Conservation (phyloP, 73 alveolate genomes). For the Paramecium tetraurelia region DNA sequence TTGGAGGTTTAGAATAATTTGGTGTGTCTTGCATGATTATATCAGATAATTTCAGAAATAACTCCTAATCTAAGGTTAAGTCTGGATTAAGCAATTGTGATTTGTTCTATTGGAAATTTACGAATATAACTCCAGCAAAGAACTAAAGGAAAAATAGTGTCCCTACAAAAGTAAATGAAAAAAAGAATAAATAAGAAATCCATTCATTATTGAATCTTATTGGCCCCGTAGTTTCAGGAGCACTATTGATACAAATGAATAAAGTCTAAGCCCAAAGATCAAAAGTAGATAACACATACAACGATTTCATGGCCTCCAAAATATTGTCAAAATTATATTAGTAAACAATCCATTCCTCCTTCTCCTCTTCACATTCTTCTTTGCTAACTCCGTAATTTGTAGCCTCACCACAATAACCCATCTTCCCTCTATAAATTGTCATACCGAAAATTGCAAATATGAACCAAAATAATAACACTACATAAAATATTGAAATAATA, state of each 20-base stretch:
- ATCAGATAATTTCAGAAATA: slow-evolving; percentile 20
- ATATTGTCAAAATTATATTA: slow-evolving; percentile 22
- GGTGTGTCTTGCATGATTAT: slow-evolving; percentile 15
- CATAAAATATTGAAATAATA: slow-evolving; percentile 8
- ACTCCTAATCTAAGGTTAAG: slow-evolving; percentile 25
- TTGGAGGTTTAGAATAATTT: slow-evolving; percentile 8
- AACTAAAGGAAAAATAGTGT: neutral
- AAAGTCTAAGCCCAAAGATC: neutral
- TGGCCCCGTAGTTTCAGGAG: neutral
- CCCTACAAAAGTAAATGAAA: slow-evolving; percentile 1
- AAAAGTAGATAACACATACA: slow-evolving; percentile 5
- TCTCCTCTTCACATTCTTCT: neutral
- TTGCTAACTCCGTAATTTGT: slow-evolving; percentile 11
- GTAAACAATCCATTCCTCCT: slow-evolving; percentile 31
- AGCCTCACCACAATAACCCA: slow-evolving; percentile 30
- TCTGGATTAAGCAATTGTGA: slow-evolving; percentile 32
- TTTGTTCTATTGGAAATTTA: slow-evolving; percentile 9
- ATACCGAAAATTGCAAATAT: slow-evolving; percentile 36
- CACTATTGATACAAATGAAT: slow-evolving; percentile 14
- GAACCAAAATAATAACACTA: slow-evolving; percentile 6
- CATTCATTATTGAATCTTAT: slow-evolving; percentile 37
- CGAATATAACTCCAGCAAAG: slow-evolving; percentile 18
- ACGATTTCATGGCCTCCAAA: neutral
- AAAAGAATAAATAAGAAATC: slow-evolving; percentile 5
- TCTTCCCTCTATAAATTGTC: neutral